Base-by-base conservation (phyloP, 257 asterid species). In the Galeopsis tetrahit region DNA sequence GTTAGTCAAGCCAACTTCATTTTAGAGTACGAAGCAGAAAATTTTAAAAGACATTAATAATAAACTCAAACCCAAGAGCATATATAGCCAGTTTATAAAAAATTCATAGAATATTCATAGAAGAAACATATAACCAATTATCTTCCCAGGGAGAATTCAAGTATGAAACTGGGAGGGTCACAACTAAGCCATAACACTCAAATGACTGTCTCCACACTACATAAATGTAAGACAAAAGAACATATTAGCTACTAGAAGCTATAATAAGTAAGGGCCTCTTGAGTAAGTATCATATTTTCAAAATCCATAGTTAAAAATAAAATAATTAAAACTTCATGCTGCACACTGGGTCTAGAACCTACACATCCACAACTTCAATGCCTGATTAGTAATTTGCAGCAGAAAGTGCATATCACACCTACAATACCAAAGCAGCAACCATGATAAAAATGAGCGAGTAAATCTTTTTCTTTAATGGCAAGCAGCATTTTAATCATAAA, bases 171-270 rank as follows among this genome's bases (percentile, higher is more conserved):
- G 70, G 66, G 34, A 61, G 44, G 70, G 59, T 32, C 28, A n/a
- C 64, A 17, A 34, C 11, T 43, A 44, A 7, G 39, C 58, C 7
- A 43, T 7, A 70, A 4, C 49, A 55, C 42, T 57, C 56, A 68
- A 78, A 32, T 51, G 71, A 43, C 57, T 56, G 33, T 69, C 64
- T 15, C 71, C 57, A 68, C 49, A 33, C 52, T 28, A 67, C 67
- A 73, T 15, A 32, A 38, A 67, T 48, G 48, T 66, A 13, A 21
- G n/a, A 13, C 10, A 8, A 51, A 1, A 1, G 53, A 34, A 34
- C 56, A 65, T 32, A 60, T n/a, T n/a, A 33, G 21, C 28, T 6
- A 63, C 42, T 55, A 21, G 34, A 52, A 63, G 66, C 73, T 28
- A 62, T 14, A 52, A 40, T 65, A 53, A 42, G 62, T 10, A 52